A percentile compares a stretch with the other conserved stretches of the same genome.
Evolutionary conservation across 768 basidiomycete species (phyloP).

Genomic region (Russula dissimulans): DNA sequence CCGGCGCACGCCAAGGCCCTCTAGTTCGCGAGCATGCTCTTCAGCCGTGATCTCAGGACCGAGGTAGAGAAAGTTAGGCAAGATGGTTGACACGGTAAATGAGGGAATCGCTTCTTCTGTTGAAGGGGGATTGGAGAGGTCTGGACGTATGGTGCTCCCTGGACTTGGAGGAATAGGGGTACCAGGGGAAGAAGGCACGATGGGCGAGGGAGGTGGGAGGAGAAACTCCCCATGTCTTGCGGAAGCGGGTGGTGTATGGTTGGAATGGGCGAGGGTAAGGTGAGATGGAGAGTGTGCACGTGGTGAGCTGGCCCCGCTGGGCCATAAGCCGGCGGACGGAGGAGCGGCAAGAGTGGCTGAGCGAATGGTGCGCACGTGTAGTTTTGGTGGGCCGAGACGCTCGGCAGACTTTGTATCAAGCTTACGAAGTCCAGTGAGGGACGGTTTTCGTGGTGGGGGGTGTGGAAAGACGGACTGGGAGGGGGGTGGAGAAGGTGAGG

Average conservation of each 20-base stretch:
- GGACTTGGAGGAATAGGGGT: conserved; percentile 47
- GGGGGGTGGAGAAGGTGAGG: conserved; percentile 57
- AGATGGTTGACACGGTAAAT: conserved; percentile 83
- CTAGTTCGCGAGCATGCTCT: conserved; percentile 69
- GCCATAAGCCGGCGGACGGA: conserved; percentile 26
- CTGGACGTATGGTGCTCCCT: conserved; percentile 50
- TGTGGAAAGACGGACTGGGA: conserved; percentile 48
- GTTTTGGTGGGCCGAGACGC: conserved; percentile 44
- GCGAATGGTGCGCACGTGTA: conserved; percentile 52
- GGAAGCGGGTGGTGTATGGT: conserved; percentile 45
- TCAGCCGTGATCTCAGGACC: conserved; percentile 75
- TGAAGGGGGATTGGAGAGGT: conserved; percentile 47
- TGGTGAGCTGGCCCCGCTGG: conserved; percentile 12
- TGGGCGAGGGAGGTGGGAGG: conserved; percentile 27
- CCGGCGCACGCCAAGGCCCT: conserved; percentile 67
- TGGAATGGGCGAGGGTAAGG: conserved; percentile 50
- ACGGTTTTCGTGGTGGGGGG: conserved; percentile 48
- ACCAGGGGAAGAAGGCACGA: conserved; percentile 28
- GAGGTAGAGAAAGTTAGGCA: conserved; percentile 84
- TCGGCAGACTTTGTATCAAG: conserved; percentile 53
- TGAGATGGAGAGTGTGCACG: conserved; percentile 47
- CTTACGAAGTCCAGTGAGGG: conserved; percentile 51
- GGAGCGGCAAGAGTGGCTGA: conserved; percentile 52
- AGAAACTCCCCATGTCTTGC: conserved; percentile 38
- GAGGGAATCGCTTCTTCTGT: conserved; percentile 51